These are phyloP conservation scores for Ceratocystis lukuohia DNA, from an alignment of 2,329 filamentous ascomycete genomes.

Conservation along the genomic window DNA sequence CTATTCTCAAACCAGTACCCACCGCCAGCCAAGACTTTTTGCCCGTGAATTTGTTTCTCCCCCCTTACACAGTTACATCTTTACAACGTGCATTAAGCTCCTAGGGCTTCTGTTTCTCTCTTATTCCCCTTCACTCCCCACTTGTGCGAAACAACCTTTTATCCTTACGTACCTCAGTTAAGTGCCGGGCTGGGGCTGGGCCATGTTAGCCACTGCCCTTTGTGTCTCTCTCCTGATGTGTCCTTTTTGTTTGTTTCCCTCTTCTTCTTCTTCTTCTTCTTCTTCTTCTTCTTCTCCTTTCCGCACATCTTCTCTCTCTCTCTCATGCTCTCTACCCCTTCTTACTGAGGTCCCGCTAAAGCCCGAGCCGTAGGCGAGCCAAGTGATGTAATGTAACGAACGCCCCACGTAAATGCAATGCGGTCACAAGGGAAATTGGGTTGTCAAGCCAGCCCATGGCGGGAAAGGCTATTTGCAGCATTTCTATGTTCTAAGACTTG, in stretches of 20 bases:
- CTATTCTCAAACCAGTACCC: not conserved
- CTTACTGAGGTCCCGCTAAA: too few species aligned
- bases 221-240: too few species aligned
- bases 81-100: too few species aligned
- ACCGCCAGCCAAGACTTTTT: not conserved
- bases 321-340: too few species aligned
- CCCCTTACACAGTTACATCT: not conserved
- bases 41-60: not conserved
- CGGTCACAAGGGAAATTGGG: not conserved
- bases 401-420: not conserved
- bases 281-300: too few species aligned
- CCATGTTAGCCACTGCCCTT: not conserved
- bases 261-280: not conserved
- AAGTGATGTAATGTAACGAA: not conserved
- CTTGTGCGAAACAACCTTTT: slow-evolving; percentile 1
- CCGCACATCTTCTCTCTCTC: not conserved
- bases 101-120: not conserved
- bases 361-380: not conserved
- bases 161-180: not conserved
- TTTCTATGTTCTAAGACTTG: too few species aligned
- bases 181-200: not conserved
- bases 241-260: too few species aligned
- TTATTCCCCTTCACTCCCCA: not conserved
- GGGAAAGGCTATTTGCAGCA: not conserved
- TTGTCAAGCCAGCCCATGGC: not conserved